These are phyloP conservation scores for Cladosporium sp. DNA, from an alignment of 2,329 filamentous ascomycete species.

Conservation along the genomic window DNA sequence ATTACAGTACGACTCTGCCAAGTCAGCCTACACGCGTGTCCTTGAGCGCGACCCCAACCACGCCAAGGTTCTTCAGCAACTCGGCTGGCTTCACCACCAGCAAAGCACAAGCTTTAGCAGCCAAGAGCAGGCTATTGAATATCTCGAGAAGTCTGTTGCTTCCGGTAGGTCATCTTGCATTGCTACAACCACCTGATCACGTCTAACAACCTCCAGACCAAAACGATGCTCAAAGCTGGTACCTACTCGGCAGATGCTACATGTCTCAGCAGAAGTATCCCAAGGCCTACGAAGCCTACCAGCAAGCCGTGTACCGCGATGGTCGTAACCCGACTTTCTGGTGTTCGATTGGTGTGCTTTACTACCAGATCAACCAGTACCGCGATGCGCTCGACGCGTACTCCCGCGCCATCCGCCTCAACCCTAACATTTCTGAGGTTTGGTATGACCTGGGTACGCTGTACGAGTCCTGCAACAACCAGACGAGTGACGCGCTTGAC, in stretches of 20 bases:
- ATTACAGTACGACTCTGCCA: conserved; percentile 79
- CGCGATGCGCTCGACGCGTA: conserved; percentile 96
- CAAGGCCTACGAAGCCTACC: conserved; percentile 96
- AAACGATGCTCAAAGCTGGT: conserved; percentile 96
- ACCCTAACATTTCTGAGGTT: conserved; percentile 97
- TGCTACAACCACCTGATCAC: background rate
- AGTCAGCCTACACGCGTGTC: conserved; percentile 85
- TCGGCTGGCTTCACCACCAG: conserved; percentile 96
- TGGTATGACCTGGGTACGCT: conserved; percentile 97
- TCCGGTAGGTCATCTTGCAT: conserved; percentile 58
- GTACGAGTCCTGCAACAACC: conserved; percentile 99
- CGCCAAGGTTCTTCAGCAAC: conserved; percentile 94
- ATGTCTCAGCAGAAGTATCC: conserved; percentile 99
- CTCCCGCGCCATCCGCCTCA: conserved; percentile 89
- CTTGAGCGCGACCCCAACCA: conserved; percentile 92
- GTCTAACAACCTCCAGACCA: conserved; percentile 57
- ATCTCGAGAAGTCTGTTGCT: conserved; percentile 90
- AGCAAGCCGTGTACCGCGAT: conserved; percentile 96
- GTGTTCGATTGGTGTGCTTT: conserved; percentile 98
- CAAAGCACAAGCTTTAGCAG: conserved; percentile 86
- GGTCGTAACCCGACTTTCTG: conserved; percentile 97
- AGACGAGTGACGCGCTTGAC: conserved; percentile 91
- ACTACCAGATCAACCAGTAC: conserved; percentile 99
- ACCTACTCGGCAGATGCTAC: conserved; percentile 92
- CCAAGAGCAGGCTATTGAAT: conserved; percentile 94